Conservation (phyloP, 495 filamentous ascomycete genomes). For the Podospora sp. region DNA sequence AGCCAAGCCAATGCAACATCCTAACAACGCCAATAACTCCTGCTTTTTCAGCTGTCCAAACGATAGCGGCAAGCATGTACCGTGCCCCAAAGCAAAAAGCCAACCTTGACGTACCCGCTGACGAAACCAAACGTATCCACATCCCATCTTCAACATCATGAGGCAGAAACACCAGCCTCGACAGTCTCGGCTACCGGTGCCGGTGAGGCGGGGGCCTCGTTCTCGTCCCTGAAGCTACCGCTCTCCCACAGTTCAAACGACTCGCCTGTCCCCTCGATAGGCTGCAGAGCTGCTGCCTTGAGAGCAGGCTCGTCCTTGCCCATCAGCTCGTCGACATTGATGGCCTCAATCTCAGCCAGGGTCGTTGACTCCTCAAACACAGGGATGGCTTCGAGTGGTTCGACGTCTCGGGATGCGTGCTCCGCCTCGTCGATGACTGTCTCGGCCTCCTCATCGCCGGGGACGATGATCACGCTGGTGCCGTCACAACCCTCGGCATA, state of each 20-base stretch:
- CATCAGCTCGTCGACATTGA: slow-evolving; percentile 53
- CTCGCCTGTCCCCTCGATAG: slow-evolving; percentile 55
- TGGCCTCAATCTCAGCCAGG: slow-evolving; percentile 31
- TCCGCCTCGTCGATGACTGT: slow-evolving; percentile 25
- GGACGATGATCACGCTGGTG: slow-evolving; percentile 59
- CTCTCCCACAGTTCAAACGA: slow-evolving; percentile 69
- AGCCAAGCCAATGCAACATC: neutral
- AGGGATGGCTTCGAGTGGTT: slow-evolving; percentile 20
- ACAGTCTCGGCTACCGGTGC: slow-evolving; percentile 15
- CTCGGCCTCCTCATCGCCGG: slow-evolving; percentile 56
- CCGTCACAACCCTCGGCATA: slow-evolving; percentile 70
- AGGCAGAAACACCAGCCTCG: neutral
- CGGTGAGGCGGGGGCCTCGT: slow-evolving; percentile 32
- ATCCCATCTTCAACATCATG: slow-evolving; percentile 13
- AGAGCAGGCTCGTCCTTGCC: slow-evolving; percentile 40
- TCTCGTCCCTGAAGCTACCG: slow-evolving; percentile 58
- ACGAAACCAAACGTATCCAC: neutral
- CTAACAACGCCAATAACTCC: neutral
- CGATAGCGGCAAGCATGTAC: neutral
- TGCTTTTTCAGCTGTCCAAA: neutral
- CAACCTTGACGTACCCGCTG: neutral
- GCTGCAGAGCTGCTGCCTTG: slow-evolving; percentile 50
- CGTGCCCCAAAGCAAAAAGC: neutral
- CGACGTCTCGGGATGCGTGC: slow-evolving; percentile 8
- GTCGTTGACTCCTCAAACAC: slow-evolving; percentile 38